Conservation (phyloP, 164 flowering plant genomes). For the Magnolia kwangsiensis region DNA sequence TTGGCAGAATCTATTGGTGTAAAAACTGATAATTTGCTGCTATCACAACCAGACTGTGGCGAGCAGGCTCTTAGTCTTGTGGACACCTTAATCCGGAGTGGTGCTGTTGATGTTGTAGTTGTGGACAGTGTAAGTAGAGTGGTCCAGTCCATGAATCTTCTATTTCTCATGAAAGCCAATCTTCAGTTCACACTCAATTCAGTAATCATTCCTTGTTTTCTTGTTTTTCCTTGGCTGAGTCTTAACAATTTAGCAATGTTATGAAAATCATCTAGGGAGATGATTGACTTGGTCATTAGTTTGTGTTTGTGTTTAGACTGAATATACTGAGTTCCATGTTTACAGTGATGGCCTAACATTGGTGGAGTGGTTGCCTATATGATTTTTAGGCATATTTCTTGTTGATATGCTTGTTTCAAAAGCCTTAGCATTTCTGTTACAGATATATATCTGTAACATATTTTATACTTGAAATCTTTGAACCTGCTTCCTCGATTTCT, state of each 20-base stretch:
- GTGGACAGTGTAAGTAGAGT: slow-evolving; percentile 84
- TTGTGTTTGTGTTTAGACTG: neutral
- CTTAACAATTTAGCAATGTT: neutral
- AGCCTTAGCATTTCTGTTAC: neutral
- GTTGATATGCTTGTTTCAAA: no score
- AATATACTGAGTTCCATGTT: neutral
- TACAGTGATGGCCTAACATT: neutral
- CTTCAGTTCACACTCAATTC: neutral
- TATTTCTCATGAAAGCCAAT: neutral
- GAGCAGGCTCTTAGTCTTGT: slow-evolving; percentile 97
- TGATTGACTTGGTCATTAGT: neutral
- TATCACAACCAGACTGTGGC: slow-evolving; percentile 93
- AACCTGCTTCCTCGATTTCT: neutral
- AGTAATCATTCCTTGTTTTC: neutral
- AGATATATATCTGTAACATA: neutral
- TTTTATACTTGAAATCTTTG: neutral
- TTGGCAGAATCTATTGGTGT: slow-evolving; percentile 89
- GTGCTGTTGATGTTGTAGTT: slow-evolving; percentile 91
- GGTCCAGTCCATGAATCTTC: no score
- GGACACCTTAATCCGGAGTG: slow-evolving; percentile 87
- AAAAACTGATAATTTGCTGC: slow-evolving; percentile 73
- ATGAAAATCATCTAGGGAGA: neutral
- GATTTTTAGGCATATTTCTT: no score
- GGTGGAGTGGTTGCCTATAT: no score
- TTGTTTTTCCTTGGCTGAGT: neutral